Evolutionary conservation across 345 rosid species (phyloP).

Genomic region (Salix brachista): DNA sequence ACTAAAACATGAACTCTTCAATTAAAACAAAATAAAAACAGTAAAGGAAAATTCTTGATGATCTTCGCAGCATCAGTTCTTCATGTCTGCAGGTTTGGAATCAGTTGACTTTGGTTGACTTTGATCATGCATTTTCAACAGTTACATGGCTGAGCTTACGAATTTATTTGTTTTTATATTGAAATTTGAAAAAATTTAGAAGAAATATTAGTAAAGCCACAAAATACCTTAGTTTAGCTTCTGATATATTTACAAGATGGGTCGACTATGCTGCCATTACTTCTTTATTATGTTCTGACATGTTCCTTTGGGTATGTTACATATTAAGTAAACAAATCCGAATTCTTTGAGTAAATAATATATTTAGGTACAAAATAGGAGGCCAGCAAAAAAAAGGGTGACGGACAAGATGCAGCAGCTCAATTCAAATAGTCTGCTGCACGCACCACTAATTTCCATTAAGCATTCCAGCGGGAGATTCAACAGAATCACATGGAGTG

Average conservation of each 20-base stretch:
- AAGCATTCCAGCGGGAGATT: not conserved
- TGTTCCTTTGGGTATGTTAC: constrained; percentile 4
- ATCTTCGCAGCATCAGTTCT: too few relatives aligned
- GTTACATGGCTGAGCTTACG: too few relatives aligned
- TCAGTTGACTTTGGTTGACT: too few relatives aligned
- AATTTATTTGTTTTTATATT: too few relatives aligned
- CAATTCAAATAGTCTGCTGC: not conserved
- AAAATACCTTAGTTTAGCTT: too few relatives aligned
- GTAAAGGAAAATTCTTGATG: too few relatives aligned
- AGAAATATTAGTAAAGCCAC: too few relatives aligned
- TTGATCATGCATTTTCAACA: too few relatives aligned
- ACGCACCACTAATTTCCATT: not conserved
- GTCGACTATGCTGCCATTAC: not conserved
- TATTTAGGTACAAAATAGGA: not conserved
- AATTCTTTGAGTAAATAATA: not conserved
- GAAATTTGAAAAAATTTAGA: too few relatives aligned
- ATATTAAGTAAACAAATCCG: constrained; percentile 10
- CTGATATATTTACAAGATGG: constrained; percentile 4
- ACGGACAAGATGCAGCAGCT: not conserved
- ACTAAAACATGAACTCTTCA: too few relatives aligned
- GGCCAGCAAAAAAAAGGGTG: not conserved
- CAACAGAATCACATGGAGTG: not conserved
- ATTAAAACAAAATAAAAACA: too few relatives aligned
- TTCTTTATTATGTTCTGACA: constrained; percentile 9
- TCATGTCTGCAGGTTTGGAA: too few relatives aligned